phyloP scores from a whole-genome alignment of 257 asterid species.

The Rauvolfia tetraphylla region DNA sequence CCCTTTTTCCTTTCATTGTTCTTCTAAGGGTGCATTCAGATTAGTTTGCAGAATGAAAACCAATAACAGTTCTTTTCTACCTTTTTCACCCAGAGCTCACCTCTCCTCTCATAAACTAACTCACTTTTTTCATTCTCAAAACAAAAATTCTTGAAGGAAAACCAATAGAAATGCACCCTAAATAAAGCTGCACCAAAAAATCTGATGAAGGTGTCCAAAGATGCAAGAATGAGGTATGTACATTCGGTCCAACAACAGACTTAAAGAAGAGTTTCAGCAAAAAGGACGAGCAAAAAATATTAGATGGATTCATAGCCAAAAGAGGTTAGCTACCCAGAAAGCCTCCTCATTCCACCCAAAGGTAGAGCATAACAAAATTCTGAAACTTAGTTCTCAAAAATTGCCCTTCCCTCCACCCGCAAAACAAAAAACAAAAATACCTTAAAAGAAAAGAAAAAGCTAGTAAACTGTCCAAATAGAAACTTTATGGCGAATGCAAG shows the following conservation, averaged over 20 bases:
- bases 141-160: too few relatives aligned
- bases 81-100: too few relatives aligned
- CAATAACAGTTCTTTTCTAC: too few relatives aligned
- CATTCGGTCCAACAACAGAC: neutral
- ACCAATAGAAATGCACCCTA: too few relatives aligned
- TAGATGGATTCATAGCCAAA: neutral
- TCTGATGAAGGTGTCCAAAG: neutral
- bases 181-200: neutral
- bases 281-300: neutral
- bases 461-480: neutral
- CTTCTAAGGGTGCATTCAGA: too few relatives aligned
- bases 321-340: neutral
- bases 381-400: neutral
- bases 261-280: neutral
- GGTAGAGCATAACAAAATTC: neutral
- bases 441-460: too few relatives aligned
- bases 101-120: too few relatives aligned
- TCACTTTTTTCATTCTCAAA: too few relatives aligned
- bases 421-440: neutral
- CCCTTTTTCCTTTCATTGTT: neutral
- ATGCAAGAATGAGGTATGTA: neutral
- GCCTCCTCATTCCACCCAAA: neutral
- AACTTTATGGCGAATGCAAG: neutral
- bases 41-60: too few relatives aligned
- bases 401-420: too few relatives aligned